phyloP scores from a whole-genome alignment of 495 filamentous ascomycete genomes.

The Monascus purpureus region DNA sequence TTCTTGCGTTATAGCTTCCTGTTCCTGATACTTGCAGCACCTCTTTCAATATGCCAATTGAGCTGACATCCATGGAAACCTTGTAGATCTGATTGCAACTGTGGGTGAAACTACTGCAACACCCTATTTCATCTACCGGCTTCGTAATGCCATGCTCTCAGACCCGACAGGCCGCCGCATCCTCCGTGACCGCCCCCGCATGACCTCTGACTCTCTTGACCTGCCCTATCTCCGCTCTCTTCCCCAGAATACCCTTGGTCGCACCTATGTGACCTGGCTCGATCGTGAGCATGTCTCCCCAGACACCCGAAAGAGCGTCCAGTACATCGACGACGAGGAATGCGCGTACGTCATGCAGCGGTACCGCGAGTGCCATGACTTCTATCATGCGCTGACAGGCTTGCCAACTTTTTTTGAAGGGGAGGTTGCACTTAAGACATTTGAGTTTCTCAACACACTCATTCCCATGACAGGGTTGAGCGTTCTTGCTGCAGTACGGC shows the following conservation, averaged over 20 bases:
- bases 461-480: conserved; percentile 90
- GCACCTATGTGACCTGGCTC: conserved; percentile 73
- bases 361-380: conserved; percentile 95
- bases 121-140: conserved; percentile 87
- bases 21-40: too few relatives aligned
- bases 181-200: conserved; percentile 76
- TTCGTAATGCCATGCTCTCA: conserved; percentile 81
- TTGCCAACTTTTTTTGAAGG: conserved; percentile 86
- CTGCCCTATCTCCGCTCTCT: conserved; percentile 57
- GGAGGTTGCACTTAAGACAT: conserved; percentile 87
- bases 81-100: conserved; percentile 75
- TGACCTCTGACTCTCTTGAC: conserved; percentile 63
- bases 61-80: not conserved
- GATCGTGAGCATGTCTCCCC: conserved; percentile 86
- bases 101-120: conserved; percentile 88
- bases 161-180: conserved; percentile 79
- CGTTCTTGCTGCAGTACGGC: conserved; percentile 49
- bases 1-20: too few relatives aligned
- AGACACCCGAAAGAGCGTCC: conserved; percentile 67
- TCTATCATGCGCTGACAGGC: conserved; percentile 92
- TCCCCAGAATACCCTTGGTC: conserved; percentile 64
- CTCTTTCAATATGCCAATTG: too few relatives aligned
- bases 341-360: conserved; percentile 98
- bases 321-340: conserved; percentile 87
- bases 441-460: conserved; percentile 89